Evolutionary conservation across 768 basidiomycete species (phyloP), one percentile per base, ranked within the genome.

Genomic region (Amanita polypyramis): DNA sequence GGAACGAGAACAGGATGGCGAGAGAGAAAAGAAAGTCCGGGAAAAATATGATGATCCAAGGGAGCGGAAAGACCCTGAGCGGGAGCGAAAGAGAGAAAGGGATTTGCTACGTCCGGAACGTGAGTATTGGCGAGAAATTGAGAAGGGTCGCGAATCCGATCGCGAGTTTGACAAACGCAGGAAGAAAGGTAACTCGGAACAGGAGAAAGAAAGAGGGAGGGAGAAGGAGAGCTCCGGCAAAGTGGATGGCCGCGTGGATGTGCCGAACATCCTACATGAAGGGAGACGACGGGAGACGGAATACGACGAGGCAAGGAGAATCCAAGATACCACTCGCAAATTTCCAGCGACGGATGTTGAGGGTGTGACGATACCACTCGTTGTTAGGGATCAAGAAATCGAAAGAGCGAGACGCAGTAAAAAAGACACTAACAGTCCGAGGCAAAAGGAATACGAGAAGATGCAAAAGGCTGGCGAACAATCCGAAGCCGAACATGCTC

Each of bases 1-100:
- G 46, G 53, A 60, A 63, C 52, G 65, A 58, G 51, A 53, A 33
- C 43, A 47, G 32, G 52, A 57, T 41, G 47, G 50, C 47, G 54
- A 57, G 43, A 51, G 54, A 39, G 55, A 59, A 35, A 45, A 47
- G 41, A 27, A 39, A 52, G 56, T 17, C 45, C 43, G 17, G 54
- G 45, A 37, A 15, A 34, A 21, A 32, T 32, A 8, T 7, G 32
- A 44, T 2, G 15, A 32, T 27, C 9, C 32, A 29, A 32, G 32
- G 23, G 17, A 21, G 4, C 29, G 19, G 17, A 17, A n/a, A 23
- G 45, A 40, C 27, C 47, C 33, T 17, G 51, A 50, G 54, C 56
- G 47, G 50, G 54, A 39, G 54, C 58, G 32, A 42, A 48, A 41
- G 19, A 39, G 51, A 32, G 51, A 47, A 12, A 47, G 45, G 43